phyloP scores from a whole-genome alignment of 2,329 filamentous ascomycete species.

The Aspergillus sp. region DNA sequence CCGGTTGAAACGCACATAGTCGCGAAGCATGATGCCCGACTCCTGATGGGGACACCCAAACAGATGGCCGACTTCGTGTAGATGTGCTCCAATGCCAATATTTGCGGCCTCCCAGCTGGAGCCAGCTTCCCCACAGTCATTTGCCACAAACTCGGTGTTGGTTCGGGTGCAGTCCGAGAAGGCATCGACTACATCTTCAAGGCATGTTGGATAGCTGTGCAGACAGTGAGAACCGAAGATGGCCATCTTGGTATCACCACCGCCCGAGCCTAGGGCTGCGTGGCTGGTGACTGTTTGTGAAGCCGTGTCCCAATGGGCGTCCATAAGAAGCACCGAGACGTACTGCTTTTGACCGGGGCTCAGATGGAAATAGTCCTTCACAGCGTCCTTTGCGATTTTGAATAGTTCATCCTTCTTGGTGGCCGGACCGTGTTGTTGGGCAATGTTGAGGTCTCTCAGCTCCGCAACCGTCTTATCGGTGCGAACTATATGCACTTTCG shows the following conservation, averaged over 20 bases:
- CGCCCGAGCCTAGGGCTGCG: constrained; percentile 74
- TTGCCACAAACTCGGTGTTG: constrained; percentile 74
- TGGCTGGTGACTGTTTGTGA: constrained; percentile 72
- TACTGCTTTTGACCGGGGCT: constrained; percentile 78
- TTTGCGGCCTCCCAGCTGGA: constrained; percentile 96
- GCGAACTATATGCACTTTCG: constrained; percentile 82
- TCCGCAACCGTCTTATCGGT: constrained; percentile 81
- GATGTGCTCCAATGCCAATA: constrained; percentile 86
- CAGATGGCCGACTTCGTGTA: constrained; percentile 87
- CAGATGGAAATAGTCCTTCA: constrained; percentile 73
- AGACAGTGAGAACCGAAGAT: constrained; percentile 91
- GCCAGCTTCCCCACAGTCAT: constrained; percentile 81
- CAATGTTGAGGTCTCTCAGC: constrained; percentile 71
- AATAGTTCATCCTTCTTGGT: constrained; percentile 72
- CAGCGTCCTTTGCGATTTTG: constrained; percentile 71
- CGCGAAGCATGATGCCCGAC: constrained; percentile 85
- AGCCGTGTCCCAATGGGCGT: constrained; percentile 79
- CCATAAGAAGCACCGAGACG: constrained; percentile 81
- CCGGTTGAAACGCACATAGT: constrained; percentile 80
- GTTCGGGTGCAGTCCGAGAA: constrained; percentile 90
- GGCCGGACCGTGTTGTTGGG: constrained; percentile 72
- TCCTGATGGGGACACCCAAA: constrained; percentile 90
- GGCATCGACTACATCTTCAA: constrained; percentile 86
- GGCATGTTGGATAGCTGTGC: constrained; percentile 82
- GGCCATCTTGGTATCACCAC: constrained; percentile 73